A percentile compares a stretch with the other conserved stretches of the same genome.
Conservation (phyloP, 179 eudicot genomes). For the Actinidia chinensis region DNA sequence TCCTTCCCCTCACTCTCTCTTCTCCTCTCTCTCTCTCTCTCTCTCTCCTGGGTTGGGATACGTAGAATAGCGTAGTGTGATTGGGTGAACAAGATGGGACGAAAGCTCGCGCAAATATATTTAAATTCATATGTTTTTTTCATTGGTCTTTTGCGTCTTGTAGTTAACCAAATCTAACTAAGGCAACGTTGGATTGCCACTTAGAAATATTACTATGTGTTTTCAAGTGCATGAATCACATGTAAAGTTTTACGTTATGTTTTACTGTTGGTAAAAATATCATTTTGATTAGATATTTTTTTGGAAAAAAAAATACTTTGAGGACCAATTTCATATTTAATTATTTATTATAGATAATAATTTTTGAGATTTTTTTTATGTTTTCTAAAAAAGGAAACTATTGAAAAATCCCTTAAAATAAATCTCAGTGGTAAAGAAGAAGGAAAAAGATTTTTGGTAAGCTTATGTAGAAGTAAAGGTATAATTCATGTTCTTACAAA, state of each 20-base stretch:
- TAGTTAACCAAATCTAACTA: slow-evolving; percentile 1
- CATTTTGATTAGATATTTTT: background rate
- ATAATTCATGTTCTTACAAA: too few species aligned
- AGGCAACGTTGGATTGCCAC: slow-evolving; percentile 9
- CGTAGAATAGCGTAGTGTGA: background rate
- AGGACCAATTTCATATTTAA: background rate
- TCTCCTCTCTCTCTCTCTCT: background rate
- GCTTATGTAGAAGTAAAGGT: too few species aligned
- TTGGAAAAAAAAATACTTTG: background rate
- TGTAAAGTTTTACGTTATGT: background rate
- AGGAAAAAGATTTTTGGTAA: too few species aligned
- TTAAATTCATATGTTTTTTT: background rate
- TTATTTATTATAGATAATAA: too few species aligned
- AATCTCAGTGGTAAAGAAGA: too few species aligned
- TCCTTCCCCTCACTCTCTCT: background rate
- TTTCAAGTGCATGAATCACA: background rate
- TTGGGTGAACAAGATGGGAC: slow-evolving; percentile 28
- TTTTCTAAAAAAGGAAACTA: too few species aligned
- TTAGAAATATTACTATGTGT: background rate
- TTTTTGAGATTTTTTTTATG: too few species aligned
- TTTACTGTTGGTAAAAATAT: background rate
- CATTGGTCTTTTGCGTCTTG: background rate
- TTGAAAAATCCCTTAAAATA: too few species aligned
- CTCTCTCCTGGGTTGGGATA: background rate
- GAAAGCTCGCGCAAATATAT: background rate